A percentile compares a stretch with the other conserved stretches of the same genome.
Evolutionary conservation across 2,329 filamentous ascomycete species (phyloP).

Genomic region (Hypocreales sp.): DNA sequence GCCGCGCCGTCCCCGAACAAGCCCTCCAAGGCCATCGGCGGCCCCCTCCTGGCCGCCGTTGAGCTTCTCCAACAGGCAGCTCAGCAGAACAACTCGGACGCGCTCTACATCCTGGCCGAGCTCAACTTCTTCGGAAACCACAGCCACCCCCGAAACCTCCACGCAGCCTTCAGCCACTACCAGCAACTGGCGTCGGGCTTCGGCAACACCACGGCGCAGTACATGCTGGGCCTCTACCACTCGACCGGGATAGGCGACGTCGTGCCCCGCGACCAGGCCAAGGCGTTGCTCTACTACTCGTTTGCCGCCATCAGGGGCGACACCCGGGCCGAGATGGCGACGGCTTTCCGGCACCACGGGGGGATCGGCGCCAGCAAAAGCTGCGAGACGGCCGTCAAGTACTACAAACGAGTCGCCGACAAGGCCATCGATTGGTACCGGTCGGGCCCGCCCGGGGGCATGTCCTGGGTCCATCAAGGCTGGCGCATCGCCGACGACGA

Average conservation of each 20-base stretch:
- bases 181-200: constrained; percentile 56
- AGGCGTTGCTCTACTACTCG: constrained; percentile 84
- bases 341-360: constrained; percentile 70
- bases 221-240: constrained; percentile 93
- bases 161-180: constrained; percentile 68
- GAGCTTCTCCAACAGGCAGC: constrained; percentile 36
- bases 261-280: constrained; percentile 75
- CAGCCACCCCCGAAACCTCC: constrained; percentile 69
- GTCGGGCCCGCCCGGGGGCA: constrained; percentile 80
- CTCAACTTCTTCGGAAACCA: constrained; percentile 97
- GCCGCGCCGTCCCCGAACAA: constrained; percentile 26
- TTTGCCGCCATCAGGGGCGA: constrained; percentile 79
- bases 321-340: constrained; percentile 80
- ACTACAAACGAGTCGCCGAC: constrained; percentile 87
- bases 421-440: constrained; percentile 81
- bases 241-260: constrained; percentile 77
- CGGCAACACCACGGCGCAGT: constrained; percentile 84
- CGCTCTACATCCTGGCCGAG: constrained; percentile 77
- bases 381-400: constrained; percentile 71
- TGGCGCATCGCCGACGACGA: constrained; percentile 81
- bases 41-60: constrained; percentile 33
- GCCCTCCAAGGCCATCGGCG: constrained; percentile 16
- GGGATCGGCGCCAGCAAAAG: constrained; percentile 76
- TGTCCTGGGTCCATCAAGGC: constrained; percentile 58
- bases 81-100: constrained; percentile 54